Evolutionary conservation across 305 asterid species (phyloP), one percentile per base, ranked within the genome.

Genomic region (Fraxinus floribunda): DNA sequence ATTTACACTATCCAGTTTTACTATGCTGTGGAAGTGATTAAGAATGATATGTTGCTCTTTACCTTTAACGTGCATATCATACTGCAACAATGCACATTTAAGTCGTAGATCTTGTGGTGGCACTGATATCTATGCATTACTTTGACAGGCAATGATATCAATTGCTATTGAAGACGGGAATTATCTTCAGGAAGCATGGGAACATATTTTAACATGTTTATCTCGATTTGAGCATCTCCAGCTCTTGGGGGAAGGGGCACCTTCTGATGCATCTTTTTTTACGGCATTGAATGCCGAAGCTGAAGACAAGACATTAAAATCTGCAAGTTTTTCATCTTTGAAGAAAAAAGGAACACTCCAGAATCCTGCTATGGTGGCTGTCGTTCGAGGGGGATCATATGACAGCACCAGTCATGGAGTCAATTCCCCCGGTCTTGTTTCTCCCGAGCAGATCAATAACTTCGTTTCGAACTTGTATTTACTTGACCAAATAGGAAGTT

Each of bases 141-240:
- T 79, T 82, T 85, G 83, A 81, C 94, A 96, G 99, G 95, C 98
- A 79, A 97, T 94, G 81, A 93, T 97, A 86, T 87, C 97, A 62
- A 93, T 94, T 78, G 99, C 99, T 81, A 94, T 94, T 84, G 98
- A 94, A 87, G 98, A 94, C 85, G 99, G 99, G 77, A 94, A 93
- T 90, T 81, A 87, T 87, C 99, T 94, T 89, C 96, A 93, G 82
- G 99, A 97, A 88, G 89, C 99, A 46, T 97, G 99, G 99, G 99
- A 97, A 87, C 99, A 97, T 88, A 87, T 97, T 86, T 89, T 97
- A 88, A 97, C 98, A 26, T 93, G 98, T 87, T 91, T 97, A 86
- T 94, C 99, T 83, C 95, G 99, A 83, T 97, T 94, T 90, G 99
- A 97, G 91, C 97, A 94, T 90, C 90, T 97, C 82, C 99, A 94